Conservation (phyloP, 805 yeast genomes). For the Osmozyma mogii region DNA sequence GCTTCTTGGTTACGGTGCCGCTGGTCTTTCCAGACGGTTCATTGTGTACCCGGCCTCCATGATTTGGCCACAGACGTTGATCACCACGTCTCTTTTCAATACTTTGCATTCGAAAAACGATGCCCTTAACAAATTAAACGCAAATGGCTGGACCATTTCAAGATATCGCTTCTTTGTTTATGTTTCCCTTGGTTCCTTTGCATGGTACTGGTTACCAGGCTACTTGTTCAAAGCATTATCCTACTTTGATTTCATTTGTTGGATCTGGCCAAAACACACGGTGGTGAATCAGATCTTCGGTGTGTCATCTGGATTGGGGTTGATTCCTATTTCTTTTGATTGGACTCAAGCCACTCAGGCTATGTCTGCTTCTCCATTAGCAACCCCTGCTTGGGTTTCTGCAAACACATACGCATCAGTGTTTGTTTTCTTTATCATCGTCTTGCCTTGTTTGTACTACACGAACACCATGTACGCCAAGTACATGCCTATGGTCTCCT, state of each 20-base stretch:
- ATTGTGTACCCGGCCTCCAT: slow-evolving; percentile 5
- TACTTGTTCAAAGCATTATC: slow-evolving; percentile 7
- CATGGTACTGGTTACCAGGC: slow-evolving; percentile 11
- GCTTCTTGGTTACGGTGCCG: slow-evolving; percentile 1
- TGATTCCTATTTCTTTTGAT: slow-evolving; percentile 10
- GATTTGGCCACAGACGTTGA: slow-evolving; percentile 13
- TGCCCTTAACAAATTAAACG: slow-evolving; percentile 6
- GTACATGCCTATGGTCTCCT: slow-evolving; percentile 15
- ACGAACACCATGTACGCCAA: slow-evolving; percentile 17
- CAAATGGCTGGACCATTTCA: slow-evolving; percentile 12
- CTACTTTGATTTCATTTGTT: slow-evolving; percentile 7
- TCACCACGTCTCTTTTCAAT: slow-evolving; percentile 15
- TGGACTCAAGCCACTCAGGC: slow-evolving; percentile 15
- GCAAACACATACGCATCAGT: slow-evolving; percentile 14
- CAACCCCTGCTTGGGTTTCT: slow-evolving; percentile 12
- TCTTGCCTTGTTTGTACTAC: slow-evolving; percentile 13
- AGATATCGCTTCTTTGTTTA: slow-evolving; percentile 12
- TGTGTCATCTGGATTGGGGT: slow-evolving; percentile 6
- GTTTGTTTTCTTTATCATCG: slow-evolving; percentile 11
- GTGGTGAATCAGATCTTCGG: slow-evolving; percentile 10
- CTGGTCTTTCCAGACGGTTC: not conserved
- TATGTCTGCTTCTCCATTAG: slow-evolving; percentile 12
- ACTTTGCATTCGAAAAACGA: slow-evolving; percentile 9
- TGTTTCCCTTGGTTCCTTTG: slow-evolving; percentile 6
- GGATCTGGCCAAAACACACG: slow-evolving; percentile 8